Evolutionary conservation across 345 rosid genomes (phyloP).

Genomic region (Dipteronia sinensis): DNA sequence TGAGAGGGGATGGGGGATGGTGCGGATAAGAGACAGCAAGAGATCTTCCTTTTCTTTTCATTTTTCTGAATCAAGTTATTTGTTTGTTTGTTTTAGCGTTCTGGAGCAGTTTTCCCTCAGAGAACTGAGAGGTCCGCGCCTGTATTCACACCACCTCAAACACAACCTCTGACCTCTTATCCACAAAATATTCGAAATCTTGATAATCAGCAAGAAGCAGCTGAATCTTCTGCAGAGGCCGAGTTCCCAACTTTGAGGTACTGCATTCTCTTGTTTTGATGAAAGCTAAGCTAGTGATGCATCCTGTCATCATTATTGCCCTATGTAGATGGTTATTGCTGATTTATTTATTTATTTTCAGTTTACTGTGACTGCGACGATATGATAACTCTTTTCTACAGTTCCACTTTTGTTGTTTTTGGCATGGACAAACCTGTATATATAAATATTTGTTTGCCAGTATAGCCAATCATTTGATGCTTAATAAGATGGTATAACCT

Average conservation of each 20-base stretch:
- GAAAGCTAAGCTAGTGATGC: not conserved
- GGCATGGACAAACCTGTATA: too few relatives aligned
- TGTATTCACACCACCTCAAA: slow-evolving; percentile 92
- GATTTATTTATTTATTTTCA: not conserved
- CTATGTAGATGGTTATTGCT: not conserved
- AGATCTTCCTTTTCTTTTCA: not conserved
- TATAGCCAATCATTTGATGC: not conserved
- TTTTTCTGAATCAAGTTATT: slow-evolving; percentile 18
- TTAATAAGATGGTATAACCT: not conserved
- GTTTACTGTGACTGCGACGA: not conserved
- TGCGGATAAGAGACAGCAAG: not conserved
- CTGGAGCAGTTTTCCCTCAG: slow-evolving; percentile 98
- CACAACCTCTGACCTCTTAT: slow-evolving; percentile 84
- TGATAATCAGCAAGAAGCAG: slow-evolving; percentile 52
- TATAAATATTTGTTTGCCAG: not conserved
- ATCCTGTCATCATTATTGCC: not conserved
- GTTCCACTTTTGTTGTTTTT: too few relatives aligned
- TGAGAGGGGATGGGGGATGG: not conserved
- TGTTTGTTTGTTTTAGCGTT: slow-evolving; percentile 69
- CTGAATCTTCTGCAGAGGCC: slow-evolving; percentile 81
- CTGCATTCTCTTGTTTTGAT: slow-evolving; percentile 12
- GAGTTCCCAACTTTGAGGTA: slow-evolving; percentile 95
- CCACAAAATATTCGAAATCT: slow-evolving; percentile 73
- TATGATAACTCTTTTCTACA: not conserved
- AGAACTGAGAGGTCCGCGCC: slow-evolving; percentile 90